phyloP scores from a whole-genome alignment of 2,329 filamentous ascomycete genomes.

The Dactylellina haptotyla region DNA sequence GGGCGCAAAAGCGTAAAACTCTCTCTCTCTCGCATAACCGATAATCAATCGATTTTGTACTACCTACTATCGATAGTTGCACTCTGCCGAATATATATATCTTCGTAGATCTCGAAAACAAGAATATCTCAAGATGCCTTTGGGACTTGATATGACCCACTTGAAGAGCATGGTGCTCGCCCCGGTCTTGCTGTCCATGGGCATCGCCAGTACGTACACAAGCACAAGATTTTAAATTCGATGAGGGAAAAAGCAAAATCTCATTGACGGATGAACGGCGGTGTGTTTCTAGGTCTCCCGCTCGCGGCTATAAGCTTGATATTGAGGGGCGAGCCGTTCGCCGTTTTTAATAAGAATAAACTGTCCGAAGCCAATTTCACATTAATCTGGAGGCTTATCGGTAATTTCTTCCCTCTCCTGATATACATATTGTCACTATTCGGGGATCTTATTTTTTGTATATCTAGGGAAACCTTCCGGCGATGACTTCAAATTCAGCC shows the following conservation, averaged over 20 bases:
- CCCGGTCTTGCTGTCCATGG: too few species aligned
- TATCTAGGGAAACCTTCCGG: conserved; percentile 10
- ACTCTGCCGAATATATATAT: too few species aligned
- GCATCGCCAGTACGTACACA: too few species aligned
- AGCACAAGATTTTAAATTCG: too few species aligned
- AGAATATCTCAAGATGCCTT: too few species aligned
- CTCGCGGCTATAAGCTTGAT: conserved; percentile 25
- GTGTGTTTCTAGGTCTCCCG: conserved; percentile 36
- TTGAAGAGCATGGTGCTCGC: too few species aligned
- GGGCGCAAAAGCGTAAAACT: too few species aligned
- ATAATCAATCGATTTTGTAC: too few species aligned
- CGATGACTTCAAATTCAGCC: conserved; percentile 13
- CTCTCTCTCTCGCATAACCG: too few species aligned
- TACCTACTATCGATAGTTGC: too few species aligned
- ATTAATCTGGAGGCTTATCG: conserved; percentile 30
- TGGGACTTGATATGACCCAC: too few species aligned
- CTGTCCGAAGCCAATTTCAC: conserved; percentile 44
- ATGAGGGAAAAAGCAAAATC: conserved; percentile 1
- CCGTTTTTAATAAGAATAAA: conserved; percentile 21
- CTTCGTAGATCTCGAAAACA: too few species aligned
- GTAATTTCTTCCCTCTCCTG: background rate
- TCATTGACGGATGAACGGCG: background rate
- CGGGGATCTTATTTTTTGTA: background rate
- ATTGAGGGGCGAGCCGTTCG: conserved; percentile 22
- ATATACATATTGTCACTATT: background rate